Base-by-base conservation (phyloP, 1,139 yeast species). In the Lipomyces yarrowii region DNA sequence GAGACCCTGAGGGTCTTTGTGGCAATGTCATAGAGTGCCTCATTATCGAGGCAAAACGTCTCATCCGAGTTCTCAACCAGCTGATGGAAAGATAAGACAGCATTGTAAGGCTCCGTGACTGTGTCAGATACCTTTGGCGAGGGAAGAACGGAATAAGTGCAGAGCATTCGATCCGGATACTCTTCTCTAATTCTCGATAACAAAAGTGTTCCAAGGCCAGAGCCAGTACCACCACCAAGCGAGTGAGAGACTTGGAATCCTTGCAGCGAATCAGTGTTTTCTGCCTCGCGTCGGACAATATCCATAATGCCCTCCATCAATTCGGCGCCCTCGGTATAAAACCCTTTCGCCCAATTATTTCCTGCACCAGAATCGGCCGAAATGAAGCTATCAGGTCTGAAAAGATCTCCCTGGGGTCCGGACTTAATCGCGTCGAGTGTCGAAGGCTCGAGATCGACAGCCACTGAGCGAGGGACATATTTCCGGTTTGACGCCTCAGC, bases 341-440 rank as follows among this genome's bases (percentile, higher is more conserved):
- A 96, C 77, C 97, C 97, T 79, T 91, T 91, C 69, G 97, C 97
- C 97, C 97, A 91, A 74, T 90, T 96, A 76, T 91, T 91, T 74
- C 97, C 97, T 6, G 97, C 97, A 53, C 96, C 89, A 46, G 94
- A 87, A 79, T 91, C 96, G 62, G 97, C 97, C 75, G 87, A 90
- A 72, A 91, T 89, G 73, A 86, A 88, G 81, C 91, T 91, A 77
- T 91, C 97, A 33, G 97, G 97, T 80, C 97, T 88, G 80, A 91
- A 91, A 74, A 91, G 82, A 77, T 88, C 86, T 71, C 97, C 97
- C 74, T 88, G 88, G 48, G 84, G 81, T 5, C 96, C 90, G 62
- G 89, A 81, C 76, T 88, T 87, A 69, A 91, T 94, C 55, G 89
- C 85, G 75, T 91, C 97, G 75, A 91, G 88, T 67, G 97, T 91